A percentile compares a stretch with the other conserved stretches of the same genome.
These are phyloP conservation scores for Liquidambar formosana DNA, from an alignment of 164 flowering plant species.

Conservation along the genomic window DNA sequence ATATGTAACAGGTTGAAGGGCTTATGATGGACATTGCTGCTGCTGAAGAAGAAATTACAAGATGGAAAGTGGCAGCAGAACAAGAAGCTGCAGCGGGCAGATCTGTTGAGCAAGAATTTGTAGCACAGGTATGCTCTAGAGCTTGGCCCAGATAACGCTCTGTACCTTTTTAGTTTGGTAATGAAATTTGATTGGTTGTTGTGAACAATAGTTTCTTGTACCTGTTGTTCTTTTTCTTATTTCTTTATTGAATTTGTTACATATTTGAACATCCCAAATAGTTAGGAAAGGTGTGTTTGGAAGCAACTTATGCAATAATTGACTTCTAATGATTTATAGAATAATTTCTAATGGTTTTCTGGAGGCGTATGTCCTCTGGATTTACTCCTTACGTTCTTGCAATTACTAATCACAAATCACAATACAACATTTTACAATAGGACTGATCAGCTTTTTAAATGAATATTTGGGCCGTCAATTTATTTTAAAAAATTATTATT, in stretches of 20 bases:
- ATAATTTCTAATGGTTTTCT: not conserved
- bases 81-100: constrained; percentile 96
- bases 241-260: not conserved
- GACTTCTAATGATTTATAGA: no score
- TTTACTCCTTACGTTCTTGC: no score
- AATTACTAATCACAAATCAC: no score
- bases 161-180: not conserved
- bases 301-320: not conserved
- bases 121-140: constrained; percentile 54
- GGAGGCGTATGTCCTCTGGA: not conserved
- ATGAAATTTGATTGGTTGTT: not conserved
- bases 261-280: no score
- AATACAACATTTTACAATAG: no score
- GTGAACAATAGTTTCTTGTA: not conserved
- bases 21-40: constrained; percentile 93
- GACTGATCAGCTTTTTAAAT: no score
- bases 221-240: not conserved
- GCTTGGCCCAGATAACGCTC: not conserved
- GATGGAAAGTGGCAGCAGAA: constrained; percentile 98
- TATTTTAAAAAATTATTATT: no score
- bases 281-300: not conserved
- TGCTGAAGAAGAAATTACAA: constrained; percentile 91
- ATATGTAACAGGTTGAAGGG: constrained; percentile 72
- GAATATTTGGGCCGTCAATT: no score
- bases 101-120: constrained; percentile 80